Base-by-base conservation (phyloP, 495 filamentous ascomycete genomes). In the Opeltia flavorubescens region DNA sequence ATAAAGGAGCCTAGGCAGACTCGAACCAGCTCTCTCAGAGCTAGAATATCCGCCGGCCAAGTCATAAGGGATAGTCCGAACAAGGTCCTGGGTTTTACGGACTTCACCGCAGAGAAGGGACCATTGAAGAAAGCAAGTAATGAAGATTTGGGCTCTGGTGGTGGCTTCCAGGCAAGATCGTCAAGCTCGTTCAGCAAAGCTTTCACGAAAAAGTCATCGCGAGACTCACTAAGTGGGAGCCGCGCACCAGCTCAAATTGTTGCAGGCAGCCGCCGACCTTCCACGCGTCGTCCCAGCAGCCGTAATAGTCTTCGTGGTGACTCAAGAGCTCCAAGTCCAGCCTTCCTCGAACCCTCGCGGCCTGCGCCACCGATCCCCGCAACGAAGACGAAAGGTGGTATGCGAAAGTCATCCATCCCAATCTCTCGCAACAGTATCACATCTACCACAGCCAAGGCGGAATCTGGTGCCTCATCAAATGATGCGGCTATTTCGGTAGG, bases 231-330 rank as follows among this genome's bases (percentile, higher is more conserved):
- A 23, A 29, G 53, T 21, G 43, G 28, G 34, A 55, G 50, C 46
- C 52, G 55, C 24, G 48, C 49, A 13, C 55, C 55, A 20, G 55
- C 55, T 26, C 46, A 49, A 33, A 52, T 58, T n/a, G 44, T 58
- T 30, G 55, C 46, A 25, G 55, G 50, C 39, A 58, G 52, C 34
- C 53, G 55, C 27, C 55, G 55, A 5, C 34, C 53, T 23, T 24
- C 36, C 39, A 21, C 47, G 31, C 55, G 50, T 48, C 52, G 52
- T 7, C 55, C 52, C 15, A 49, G 27, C 18, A 58, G 55, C 24
- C 55, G 50, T 18, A 41, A 47, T 18, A 53, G 50, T 43, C 17
- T 51, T 29, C 52, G 49, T 11, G 46, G 33, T 12, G 55, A 55
- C 1, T 39, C 33, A 13, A 44, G 51, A 28, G 52, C 31, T 20